Base-by-base conservation (phyloP, 2,329 filamentous ascomycete species). In the Sarocladium oryzae region DNA sequence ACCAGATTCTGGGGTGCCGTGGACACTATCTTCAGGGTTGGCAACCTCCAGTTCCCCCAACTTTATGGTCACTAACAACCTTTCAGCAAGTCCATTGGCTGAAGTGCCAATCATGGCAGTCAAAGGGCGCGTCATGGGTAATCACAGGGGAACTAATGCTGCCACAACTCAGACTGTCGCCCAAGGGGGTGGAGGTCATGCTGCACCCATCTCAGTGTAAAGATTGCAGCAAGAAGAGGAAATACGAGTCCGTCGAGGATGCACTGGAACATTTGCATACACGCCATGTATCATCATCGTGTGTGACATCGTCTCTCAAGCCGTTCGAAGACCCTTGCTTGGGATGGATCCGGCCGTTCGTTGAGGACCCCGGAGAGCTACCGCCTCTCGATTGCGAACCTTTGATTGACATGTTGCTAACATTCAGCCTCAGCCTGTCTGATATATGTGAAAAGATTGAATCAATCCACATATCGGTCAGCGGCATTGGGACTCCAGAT, bases 1-100 rank as follows among this genome's bases (percentile, higher is more conserved):
- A 49, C 50, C 18, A 56, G 53, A 4, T 58, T 56, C 45, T 58
- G 56, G 56, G 56, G 56, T 7, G 51, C 56, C 10, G 43, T 58
- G 3, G 56, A 57, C 23, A 20, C 43, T n/a, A 57, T 57, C 10
- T 51, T 52, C 13, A 51, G 56, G 16, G 56, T 45, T 13, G n/a
- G n/a, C n/a, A n/a, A n/a, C n/a, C n/a, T n/a, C n/a, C n/a, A n/a
- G 16, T 37, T 37, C 35, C n/a, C 35, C 35, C 35, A 10, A 8
- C 9, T 37, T 37, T 37, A 10, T 16, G 35, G 16, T 8, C 35
- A 11, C 45, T 46, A 53, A 24, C 36, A 45, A 23, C 33, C 49
- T 16, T 52, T 37, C 28, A 36, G 51, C 21, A 28, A 48, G n/a
- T 45, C 45, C 16, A 15, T 49, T 10, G n/a, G 41, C 30, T 38